Percentiles rank a stretch among this genome's conserved stretches.
Evolutionary conservation across 176 grass and related monocot genomes (phyloP).

Genomic region (Rhynchospora tenuis): DNA sequence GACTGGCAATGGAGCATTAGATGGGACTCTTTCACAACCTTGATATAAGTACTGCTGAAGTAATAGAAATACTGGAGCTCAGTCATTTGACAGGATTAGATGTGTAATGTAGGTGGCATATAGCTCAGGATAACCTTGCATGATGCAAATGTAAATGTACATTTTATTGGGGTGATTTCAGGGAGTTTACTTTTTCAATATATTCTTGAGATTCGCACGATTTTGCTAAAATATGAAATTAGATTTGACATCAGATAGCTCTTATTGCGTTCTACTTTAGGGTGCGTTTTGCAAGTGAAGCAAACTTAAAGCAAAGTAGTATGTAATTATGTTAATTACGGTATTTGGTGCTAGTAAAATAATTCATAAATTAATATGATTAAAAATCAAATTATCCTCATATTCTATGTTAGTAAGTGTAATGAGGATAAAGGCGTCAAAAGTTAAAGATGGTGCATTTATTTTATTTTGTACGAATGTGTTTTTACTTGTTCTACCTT

Average conservation of each 20-base stretch:
- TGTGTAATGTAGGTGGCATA: background rate
- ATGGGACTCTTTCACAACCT: background rate
- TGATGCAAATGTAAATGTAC: constrained; percentile 1
- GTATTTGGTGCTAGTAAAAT: too few species aligned
- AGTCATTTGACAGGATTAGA: background rate
- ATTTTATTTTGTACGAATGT: too few species aligned
- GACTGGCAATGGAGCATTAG: constrained; percentile 4
- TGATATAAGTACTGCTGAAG: background rate
- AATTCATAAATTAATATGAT: too few species aligned
- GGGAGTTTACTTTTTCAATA: background rate
- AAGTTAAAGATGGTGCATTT: too few species aligned
- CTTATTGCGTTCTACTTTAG: background rate
- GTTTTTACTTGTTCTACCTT: too few species aligned
- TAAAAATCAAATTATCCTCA: too few species aligned
- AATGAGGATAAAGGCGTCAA: too few species aligned
- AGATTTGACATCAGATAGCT: background rate
- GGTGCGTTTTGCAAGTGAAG: background rate
- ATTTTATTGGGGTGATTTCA: background rate
- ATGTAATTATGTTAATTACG: too few species aligned
- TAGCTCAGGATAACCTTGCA: background rate
- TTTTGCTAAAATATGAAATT: background rate
- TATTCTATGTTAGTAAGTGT: too few species aligned
- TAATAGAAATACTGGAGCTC: background rate
- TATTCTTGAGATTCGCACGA: background rate
- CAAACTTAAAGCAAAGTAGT: too few species aligned